phyloP scores from a whole-genome alignment of 2,329 filamentous ascomycete species.

The Ophiocordyceps polyrhachis-furcata region DNA sequence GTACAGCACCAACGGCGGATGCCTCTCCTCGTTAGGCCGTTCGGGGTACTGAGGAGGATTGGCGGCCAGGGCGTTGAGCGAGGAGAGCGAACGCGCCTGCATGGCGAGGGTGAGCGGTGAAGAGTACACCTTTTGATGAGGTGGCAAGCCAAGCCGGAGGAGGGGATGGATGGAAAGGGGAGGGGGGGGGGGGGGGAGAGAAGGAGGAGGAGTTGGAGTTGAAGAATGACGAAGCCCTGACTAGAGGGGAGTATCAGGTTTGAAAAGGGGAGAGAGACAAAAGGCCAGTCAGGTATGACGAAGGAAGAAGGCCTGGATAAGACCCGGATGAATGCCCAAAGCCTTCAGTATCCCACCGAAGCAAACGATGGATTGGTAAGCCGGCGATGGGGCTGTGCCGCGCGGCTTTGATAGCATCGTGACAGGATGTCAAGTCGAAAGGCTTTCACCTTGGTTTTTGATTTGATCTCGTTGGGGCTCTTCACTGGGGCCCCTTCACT shows the following conservation, averaged over 20 bases:
- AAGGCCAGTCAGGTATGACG: background rate
- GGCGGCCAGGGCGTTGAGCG: slow-evolving; percentile 61
- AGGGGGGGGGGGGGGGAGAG: background rate
- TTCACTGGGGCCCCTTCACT: background rate
- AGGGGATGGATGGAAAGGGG: background rate
- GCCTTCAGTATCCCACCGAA: background rate
- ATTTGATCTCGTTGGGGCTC: background rate
- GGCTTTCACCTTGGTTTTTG: background rate
- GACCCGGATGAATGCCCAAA: background rate
- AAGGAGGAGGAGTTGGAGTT: background rate
- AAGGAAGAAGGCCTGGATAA: background rate
- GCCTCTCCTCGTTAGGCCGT: slow-evolving; percentile 49
- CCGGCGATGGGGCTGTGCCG: background rate
- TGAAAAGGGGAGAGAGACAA: background rate
- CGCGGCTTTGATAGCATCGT: background rate
- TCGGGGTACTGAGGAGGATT: slow-evolving; percentile 76
- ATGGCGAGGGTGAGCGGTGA: slow-evolving; percentile 18
- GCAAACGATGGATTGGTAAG: background rate
- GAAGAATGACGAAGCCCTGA: background rate
- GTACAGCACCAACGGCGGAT: slow-evolving; percentile 65
- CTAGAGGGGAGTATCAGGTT: background rate
- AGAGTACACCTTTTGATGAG: slow-evolving; percentile 14
- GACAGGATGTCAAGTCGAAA: background rate
- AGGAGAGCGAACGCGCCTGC: slow-evolving; percentile 69
- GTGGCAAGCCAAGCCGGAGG: slow-evolving; percentile 3